These are phyloP conservation scores for Gypsophila paniculata DNA, from an alignment of 179 eudicot genomes.

Conservation along the genomic window DNA sequence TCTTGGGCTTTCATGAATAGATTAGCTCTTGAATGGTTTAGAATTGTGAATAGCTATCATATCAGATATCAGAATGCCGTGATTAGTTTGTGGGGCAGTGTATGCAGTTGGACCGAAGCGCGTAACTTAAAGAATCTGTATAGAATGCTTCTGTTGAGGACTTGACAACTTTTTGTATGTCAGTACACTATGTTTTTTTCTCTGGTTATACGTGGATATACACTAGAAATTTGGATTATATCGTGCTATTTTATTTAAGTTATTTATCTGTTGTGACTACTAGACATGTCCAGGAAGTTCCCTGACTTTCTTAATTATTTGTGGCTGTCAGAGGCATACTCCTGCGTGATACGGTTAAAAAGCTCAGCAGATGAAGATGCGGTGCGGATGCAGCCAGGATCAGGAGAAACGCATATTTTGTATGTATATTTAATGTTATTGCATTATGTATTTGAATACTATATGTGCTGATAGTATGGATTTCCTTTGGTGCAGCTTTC, in stretches of 20 bases:
- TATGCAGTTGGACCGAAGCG: background rate
- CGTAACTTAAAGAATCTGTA: background rate
- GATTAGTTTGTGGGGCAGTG: slow-evolving; percentile 12
- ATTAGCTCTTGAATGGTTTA: slow-evolving; percentile 1
- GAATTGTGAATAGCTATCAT: background rate
- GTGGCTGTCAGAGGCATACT: slow-evolving; percentile 50
- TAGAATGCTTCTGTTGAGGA: background rate
- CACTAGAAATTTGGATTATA: background rate
- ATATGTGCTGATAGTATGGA: slow-evolving; percentile 14
- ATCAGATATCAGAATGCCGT: background rate
- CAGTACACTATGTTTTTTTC: background rate
- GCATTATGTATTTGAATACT: background rate
- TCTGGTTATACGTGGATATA: background rate
- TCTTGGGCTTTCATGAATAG: slow-evolving; percentile 4
- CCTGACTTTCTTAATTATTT: slow-evolving; percentile 12
- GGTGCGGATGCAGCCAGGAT: slow-evolving; percentile 79
- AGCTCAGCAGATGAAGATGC: slow-evolving; percentile 76
- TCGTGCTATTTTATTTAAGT: background rate
- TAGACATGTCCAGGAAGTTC: background rate
- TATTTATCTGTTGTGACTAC: background rate
- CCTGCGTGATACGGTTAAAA: slow-evolving; percentile 62
- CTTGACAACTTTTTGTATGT: background rate
- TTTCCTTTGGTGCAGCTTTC: slow-evolving; percentile 49
- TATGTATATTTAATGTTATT: slow-evolving; percentile 29
- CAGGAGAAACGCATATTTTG: slow-evolving; percentile 83